Conservation (phyloP, 2,329 filamentous ascomycete species). For the Microsporum audouinii region DNA sequence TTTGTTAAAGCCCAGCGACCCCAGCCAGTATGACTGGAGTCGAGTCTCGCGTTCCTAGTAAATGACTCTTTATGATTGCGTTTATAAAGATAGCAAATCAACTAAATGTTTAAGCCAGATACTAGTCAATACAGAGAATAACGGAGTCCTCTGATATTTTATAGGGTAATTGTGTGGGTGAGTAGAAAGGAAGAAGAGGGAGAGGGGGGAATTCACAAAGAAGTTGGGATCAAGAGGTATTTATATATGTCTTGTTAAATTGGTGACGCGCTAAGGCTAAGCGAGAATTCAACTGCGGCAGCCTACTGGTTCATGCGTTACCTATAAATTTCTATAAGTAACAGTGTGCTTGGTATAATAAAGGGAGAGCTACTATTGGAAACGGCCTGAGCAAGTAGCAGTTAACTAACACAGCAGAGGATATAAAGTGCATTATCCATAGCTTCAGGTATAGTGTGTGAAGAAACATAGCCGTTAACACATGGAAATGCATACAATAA, state of each 20-base stretch:
- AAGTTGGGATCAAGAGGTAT: neutral
- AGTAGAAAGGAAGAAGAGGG: neutral
- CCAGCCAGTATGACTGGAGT: conserved; percentile 7
- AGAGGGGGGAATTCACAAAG: neutral
- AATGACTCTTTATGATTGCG: neutral
- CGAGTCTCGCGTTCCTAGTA: neutral
- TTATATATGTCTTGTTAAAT: neutral
- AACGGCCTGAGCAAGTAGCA: too few relatives aligned
- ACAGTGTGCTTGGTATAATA: neutral
- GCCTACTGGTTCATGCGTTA: neutral
- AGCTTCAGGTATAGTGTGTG: too few relatives aligned
- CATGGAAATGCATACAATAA: too few relatives aligned
- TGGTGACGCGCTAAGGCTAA: neutral
- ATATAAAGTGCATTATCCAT: too few relatives aligned
- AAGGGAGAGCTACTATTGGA: neutral
- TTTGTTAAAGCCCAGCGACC: neutral
- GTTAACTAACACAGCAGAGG: too few relatives aligned
- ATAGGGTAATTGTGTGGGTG: too few relatives aligned
- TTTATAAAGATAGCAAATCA: neutral
- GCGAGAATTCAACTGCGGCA: neutral
- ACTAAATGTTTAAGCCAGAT: neutral
- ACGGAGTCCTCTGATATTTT: neutral
- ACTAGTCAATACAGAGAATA: neutral
- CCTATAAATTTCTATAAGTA: neutral
- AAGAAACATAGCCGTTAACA: too few relatives aligned